phyloP scores from a whole-genome alignment of 345 rosid species.

The Bruguiera parviflora region DNA sequence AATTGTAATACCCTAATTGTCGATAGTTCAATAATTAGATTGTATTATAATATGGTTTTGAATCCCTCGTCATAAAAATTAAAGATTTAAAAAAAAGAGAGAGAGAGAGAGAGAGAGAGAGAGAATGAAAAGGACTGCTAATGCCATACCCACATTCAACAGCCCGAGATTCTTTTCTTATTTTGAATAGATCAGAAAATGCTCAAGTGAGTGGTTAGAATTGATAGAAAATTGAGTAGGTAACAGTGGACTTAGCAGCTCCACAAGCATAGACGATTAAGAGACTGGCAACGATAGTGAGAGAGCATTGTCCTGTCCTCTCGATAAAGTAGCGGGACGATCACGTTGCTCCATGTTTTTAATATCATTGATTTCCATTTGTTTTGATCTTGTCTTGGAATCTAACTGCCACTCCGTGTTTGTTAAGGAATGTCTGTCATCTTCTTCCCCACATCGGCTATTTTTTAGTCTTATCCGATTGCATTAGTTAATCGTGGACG shows the following conservation, averaged over 20 bases:
- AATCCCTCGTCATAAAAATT: no score
- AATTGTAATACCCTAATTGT: no score
- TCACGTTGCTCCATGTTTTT: neutral
- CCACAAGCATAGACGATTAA: neutral
- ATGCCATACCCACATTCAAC: no score
- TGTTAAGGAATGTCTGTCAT: constrained; percentile 12
- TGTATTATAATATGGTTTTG: no score
- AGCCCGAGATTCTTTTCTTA: neutral
- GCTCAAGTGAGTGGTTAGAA: constrained; percentile 10
- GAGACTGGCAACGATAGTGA: constrained; percentile 8
- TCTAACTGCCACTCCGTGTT: constrained; percentile 10
- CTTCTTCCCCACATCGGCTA: neutral
- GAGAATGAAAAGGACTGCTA: no score
- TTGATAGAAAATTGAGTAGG: constrained; percentile 27
- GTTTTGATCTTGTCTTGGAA: constrained; percentile 18
- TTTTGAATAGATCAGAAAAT: constrained; percentile 11
- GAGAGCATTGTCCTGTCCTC: neutral
- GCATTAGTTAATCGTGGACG: constrained; percentile 21
- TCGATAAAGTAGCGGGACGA: neutral
- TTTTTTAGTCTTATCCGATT: constrained; percentile 17
- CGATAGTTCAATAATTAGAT: no score
- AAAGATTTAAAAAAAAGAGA: no score
- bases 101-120: no score
- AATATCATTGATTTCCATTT: constrained; percentile 3
- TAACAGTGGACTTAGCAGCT: constrained; percentile 14